Evolutionary conservation across 2,329 filamentous ascomycete species (phyloP).

Genomic region (Alternaria sp.): DNA sequence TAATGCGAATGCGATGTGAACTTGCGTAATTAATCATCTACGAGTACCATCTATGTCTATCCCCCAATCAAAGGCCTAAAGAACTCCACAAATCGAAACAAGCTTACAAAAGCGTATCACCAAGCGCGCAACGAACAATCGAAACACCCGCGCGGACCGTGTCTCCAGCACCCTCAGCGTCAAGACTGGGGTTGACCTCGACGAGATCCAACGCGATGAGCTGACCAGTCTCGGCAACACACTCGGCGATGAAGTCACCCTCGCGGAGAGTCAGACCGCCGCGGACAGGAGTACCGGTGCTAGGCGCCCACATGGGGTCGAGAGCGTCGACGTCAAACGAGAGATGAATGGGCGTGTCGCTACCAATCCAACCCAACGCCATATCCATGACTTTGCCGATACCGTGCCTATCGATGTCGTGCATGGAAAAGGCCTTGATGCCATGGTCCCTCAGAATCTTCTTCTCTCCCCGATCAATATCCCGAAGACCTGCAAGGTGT

Average conservation of each 20-base stretch:
- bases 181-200: slow-evolving; percentile 62
- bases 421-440: slow-evolving; percentile 98
- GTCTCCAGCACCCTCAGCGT: slow-evolving; percentile 73
- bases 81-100: not conserved
- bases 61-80: not conserved
- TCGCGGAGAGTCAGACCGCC: slow-evolving; percentile 93
- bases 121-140: slow-evolving; percentile 88
- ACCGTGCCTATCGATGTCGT: slow-evolving; percentile 93
- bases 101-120: slow-evolving; percentile 81
- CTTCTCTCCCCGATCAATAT: slow-evolving; percentile 96
- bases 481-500: slow-evolving; percentile 65
- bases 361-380: slow-evolving; percentile 95
- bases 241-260: slow-evolving; percentile 93
- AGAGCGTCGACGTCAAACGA: slow-evolving; percentile 97
- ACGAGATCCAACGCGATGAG: slow-evolving; percentile 67
- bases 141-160: slow-evolving; percentile 92
- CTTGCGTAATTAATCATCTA: not conserved
- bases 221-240: slow-evolving; percentile 65
- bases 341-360: slow-evolving; percentile 94
- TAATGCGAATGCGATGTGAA: not conserved
- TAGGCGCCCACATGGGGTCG: slow-evolving; percentile 95
- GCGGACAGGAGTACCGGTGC: slow-evolving; percentile 92
- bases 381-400: slow-evolving; percentile 97
- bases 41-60: not conserved
- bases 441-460: slow-evolving; percentile 85